Conservation (phyloP, 164 flowering plant species). For the Cinnamomum micranthum region DNA sequence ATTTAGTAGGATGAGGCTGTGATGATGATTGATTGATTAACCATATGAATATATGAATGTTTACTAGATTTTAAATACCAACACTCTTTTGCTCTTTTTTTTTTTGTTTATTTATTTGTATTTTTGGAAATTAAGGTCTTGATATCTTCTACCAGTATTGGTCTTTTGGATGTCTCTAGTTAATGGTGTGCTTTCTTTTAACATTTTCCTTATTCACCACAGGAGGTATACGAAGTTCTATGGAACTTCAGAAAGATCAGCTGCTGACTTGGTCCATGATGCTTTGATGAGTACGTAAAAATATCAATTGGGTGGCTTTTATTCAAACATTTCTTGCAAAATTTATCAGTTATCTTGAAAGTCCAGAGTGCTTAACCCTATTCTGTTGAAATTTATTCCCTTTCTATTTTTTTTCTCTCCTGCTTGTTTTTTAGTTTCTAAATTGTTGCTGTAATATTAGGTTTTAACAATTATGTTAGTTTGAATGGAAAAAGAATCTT, state of each 20-base stretch:
- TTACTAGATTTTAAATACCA: background rate
- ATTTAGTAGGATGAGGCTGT: background rate
- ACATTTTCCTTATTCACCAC: constrained; percentile 14
- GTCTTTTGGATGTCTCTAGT: background rate
- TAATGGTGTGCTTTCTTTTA: background rate
- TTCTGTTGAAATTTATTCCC: background rate
- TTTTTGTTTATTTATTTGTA: background rate
- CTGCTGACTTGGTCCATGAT: constrained; percentile 75
- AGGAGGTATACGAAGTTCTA: constrained; percentile 95
- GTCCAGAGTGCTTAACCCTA: background rate
- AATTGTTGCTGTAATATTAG: background rate
- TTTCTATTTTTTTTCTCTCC: background rate
- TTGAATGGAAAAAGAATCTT: background rate
- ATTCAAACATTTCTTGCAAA: background rate
- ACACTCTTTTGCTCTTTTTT: background rate
- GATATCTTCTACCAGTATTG: background rate
- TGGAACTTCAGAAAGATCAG: constrained; percentile 89
- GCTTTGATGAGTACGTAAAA: constrained; percentile 70
- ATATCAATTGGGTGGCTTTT: background rate
- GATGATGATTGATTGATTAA: background rate
- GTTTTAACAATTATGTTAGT: background rate
- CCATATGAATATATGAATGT: background rate
- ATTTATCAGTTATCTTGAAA: background rate
- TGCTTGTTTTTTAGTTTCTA: background rate
- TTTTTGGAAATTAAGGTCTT: background rate